These are phyloP conservation scores for Fragaria vesca DNA, from an alignment of 306 rosid genomes.

Conservation along the genomic window DNA sequence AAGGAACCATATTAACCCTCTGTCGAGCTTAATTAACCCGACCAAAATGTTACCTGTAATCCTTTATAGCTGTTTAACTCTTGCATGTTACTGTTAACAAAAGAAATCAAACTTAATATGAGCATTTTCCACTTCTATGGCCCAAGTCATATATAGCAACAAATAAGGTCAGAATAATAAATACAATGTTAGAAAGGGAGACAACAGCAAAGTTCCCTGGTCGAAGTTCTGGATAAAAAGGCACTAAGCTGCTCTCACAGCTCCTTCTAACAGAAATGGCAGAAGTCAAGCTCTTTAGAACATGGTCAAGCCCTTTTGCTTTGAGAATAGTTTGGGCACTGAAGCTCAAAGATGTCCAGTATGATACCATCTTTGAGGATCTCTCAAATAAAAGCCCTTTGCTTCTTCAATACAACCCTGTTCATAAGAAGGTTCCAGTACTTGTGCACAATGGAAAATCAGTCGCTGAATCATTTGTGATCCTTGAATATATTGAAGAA, in stretches of 20 bases:
- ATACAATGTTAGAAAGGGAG: neutral
- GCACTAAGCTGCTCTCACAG: neutral
- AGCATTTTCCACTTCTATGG: neutral
- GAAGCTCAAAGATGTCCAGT: conserved; percentile 31
- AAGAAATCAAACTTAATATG: neutral
- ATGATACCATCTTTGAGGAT: conserved; percentile 35
- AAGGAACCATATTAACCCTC: neutral
- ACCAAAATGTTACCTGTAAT: too few species aligned
- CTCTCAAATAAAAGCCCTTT: conserved; percentile 33
- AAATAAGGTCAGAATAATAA: neutral
- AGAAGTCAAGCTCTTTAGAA: conserved; percentile 28
- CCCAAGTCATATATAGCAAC: neutral
- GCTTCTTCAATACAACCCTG: conserved; percentile 36
- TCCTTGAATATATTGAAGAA: conserved; percentile 38
- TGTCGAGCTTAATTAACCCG: too few species aligned
- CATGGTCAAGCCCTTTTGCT: conserved; percentile 34
- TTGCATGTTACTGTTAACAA: too few species aligned
- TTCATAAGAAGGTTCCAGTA: conserved; percentile 34
- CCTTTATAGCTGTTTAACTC: neutral
- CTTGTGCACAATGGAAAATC: conserved; percentile 34
- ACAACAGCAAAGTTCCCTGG: neutral
- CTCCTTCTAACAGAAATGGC: conserved; percentile 12
- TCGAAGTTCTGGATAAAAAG: neutral
- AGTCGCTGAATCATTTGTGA: conserved; percentile 26
- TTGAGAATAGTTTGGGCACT: conserved; percentile 44